Percentiles rank a stretch among this genome's conserved stretches.
Conservation (phyloP, 1,284 basidiomycete species). For the Ustilago xerochloae region DNA sequence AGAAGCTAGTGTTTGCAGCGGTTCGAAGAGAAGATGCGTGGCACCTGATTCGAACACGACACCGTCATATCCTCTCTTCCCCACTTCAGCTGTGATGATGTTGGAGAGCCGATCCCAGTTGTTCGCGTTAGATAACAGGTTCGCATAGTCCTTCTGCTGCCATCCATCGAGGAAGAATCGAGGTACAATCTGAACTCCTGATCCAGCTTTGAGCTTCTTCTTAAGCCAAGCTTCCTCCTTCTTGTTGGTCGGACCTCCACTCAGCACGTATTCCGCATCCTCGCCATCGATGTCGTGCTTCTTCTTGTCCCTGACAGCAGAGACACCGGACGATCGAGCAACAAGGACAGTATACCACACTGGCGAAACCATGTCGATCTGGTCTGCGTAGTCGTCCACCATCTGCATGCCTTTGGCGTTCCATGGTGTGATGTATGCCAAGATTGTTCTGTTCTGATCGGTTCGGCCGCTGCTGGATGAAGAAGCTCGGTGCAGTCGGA, state of each 20-base stretch:
- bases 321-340: not conserved
- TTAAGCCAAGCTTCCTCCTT: conserved; percentile 32
- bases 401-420: conserved; percentile 28
- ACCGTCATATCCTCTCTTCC: conserved; percentile 24
- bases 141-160: conserved; percentile 38
- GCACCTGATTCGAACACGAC: conserved; percentile 43
- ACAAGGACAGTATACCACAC: conserved; percentile 56
- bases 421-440: conserved; percentile 59
- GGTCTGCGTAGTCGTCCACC: conserved; percentile 25
- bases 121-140: conserved; percentile 20
- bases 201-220: not conserved
- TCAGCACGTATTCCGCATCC: conserved; percentile 31
- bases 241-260: conserved; percentile 28
- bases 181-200: conserved; percentile 25
- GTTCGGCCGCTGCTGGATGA: not conserved
- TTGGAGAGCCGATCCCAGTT: conserved; percentile 27
- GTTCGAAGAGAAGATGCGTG: conserved; percentile 43
- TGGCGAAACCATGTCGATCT: conserved; percentile 48
- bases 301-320: not conserved
- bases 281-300: not conserved
- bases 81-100: conserved; percentile 24
- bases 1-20: conserved; percentile 15
- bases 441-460: conserved; percentile 11
- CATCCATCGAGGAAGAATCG: conserved; percentile 50
- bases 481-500: conserved; percentile 6